A percentile compares a stretch with the other conserved stretches of the same genome.
phyloP scores from a whole-genome alignment of 805 yeast species.

The Metschnikowia rubicola region DNA sequence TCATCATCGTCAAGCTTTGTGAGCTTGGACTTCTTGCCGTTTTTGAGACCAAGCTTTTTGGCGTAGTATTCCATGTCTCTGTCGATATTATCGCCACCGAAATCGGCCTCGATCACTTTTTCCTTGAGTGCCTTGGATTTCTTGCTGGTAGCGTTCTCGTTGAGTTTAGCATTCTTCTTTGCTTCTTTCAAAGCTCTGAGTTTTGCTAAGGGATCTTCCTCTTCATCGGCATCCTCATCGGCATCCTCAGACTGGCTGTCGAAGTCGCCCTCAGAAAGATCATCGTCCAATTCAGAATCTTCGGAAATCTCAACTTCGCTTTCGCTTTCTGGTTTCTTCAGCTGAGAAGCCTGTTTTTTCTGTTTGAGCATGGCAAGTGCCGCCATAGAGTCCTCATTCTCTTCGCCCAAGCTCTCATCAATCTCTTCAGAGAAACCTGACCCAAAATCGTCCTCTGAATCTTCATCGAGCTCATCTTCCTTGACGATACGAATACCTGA shows the following conservation, averaged over 20 bases:
- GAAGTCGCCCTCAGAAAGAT: slow-evolving; percentile 12
- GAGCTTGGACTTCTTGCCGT: slow-evolving; percentile 46
- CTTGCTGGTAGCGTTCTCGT: slow-evolving; percentile 18
- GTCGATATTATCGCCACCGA: slow-evolving; percentile 35
- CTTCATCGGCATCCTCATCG: slow-evolving; percentile 16
- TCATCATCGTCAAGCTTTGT: slow-evolving; percentile 62
- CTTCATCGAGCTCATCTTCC: slow-evolving; percentile 21
- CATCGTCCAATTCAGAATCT: slow-evolving; percentile 1
- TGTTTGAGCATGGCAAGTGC: slow-evolving; percentile 18
- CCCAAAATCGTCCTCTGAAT: slow-evolving; percentile 5
- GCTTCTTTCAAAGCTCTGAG: slow-evolving; percentile 18
- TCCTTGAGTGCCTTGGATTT: slow-evolving; percentile 3
- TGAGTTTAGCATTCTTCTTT: slow-evolving; percentile 11
- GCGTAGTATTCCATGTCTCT: slow-evolving; percentile 82
- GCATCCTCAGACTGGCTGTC: slow-evolving; percentile 13
- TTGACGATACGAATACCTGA: slow-evolving; percentile 8
- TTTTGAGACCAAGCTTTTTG: slow-evolving; percentile 66
- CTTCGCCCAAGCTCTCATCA: slow-evolving; percentile 20
- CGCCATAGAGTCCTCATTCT: slow-evolving; percentile 23
- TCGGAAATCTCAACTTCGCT: slow-evolving; percentile 12
- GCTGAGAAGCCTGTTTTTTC: slow-evolving; percentile 3
- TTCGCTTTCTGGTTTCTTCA: background rate
- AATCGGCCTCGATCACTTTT: slow-evolving; percentile 16
- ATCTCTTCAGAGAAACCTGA: slow-evolving; percentile 29
- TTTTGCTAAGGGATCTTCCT: slow-evolving; percentile 26